phyloP scores from a whole-genome alignment of 23 red algal species.

The Gracilaria vermiculophylla region DNA sequence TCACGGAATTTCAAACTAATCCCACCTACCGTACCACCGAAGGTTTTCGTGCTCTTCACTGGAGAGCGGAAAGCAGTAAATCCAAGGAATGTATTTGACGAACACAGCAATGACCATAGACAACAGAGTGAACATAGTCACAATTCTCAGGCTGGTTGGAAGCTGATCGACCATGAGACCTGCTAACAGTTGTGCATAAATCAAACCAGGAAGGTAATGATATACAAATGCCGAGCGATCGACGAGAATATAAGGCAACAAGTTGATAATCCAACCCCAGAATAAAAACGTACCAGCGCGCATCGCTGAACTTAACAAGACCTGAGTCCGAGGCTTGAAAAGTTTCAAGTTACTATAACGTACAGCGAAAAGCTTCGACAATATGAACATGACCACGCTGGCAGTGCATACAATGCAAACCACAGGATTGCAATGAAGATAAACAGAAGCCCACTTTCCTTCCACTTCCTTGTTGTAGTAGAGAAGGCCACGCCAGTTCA shows the following conservation, averaged over 20 bases:
- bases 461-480: slow-evolving; percentile 74
- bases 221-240: slow-evolving; percentile 95
- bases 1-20: slow-evolving; percentile 9
- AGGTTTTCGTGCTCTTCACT: slow-evolving; percentile 52
- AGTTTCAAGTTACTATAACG: slow-evolving; percentile 38
- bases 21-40: slow-evolving; percentile 73
- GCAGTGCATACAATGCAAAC: slow-evolving; percentile 43
- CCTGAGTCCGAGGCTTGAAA: neutral
- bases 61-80: slow-evolving; percentile 83
- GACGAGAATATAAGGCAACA: slow-evolving; percentile 89
- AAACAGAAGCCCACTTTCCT: slow-evolving; percentile 74
- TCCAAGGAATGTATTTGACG: slow-evolving; percentile 88
- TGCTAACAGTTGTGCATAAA: slow-evolving; percentile 82
- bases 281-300: slow-evolving; percentile 74
- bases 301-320: slow-evolving; percentile 4
- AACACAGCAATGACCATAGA: slow-evolving; percentile 49
- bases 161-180: slow-evolving; percentile 80
- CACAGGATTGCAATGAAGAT: slow-evolving; percentile 91
- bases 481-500: slow-evolving; percentile 87
- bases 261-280: slow-evolving; percentile 81
- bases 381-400: slow-evolving; percentile 35
- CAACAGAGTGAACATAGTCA: slow-evolving; percentile 37
- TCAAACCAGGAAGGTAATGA: slow-evolving; percentile 92
- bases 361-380: slow-evolving; percentile 1
- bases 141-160: slow-evolving; percentile 13